These are phyloP conservation scores for Exophiala xenobiotica DNA, from an alignment of 2,329 filamentous ascomycete species.

Conservation along the genomic window DNA sequence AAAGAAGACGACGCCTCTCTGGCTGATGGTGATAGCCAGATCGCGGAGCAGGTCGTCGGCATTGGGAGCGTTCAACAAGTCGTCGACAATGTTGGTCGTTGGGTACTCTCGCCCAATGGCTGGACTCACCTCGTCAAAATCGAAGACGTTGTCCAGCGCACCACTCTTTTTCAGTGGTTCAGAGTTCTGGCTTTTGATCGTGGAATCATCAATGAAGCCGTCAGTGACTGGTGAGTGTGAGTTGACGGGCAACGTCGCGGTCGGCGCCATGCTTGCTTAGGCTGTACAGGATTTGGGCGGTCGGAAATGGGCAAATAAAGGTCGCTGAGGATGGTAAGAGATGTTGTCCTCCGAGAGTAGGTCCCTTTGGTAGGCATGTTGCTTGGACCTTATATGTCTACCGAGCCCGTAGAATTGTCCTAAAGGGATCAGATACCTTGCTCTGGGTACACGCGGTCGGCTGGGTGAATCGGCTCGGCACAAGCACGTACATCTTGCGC, in stretches of 20 bases:
- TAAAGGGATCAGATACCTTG: no score
- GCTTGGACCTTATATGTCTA: no score
- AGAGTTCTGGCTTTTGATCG: neutral
- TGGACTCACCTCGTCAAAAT: conserved; percentile 52
- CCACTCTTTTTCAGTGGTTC: conserved; percentile 42
- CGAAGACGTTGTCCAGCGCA: conserved; percentile 42
- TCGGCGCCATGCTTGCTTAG: neutral
- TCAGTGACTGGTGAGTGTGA: neutral
- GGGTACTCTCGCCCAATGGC: conserved; percentile 52
- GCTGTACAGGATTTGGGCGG: neutral
- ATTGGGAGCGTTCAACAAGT: conserved; percentile 58
- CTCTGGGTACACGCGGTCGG: no score
- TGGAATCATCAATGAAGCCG: neutral
- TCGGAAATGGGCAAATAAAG: neutral
- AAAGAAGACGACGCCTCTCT: conserved; percentile 70
- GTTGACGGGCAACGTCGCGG: neutral
- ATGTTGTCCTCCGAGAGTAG: no score
- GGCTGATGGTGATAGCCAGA: conserved; percentile 67
- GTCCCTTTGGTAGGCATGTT: no score
- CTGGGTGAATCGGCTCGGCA: no score
- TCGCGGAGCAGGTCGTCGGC: conserved; percentile 66
- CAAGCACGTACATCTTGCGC: no score
- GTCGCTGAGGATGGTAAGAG: neutral
- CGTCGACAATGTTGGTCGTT: conserved; percentile 47
- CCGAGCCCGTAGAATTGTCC: no score